Evolutionary conservation across 2,329 filamentous ascomycete genomes (phyloP).

Genomic region (Elsinoe arachidis): DNA sequence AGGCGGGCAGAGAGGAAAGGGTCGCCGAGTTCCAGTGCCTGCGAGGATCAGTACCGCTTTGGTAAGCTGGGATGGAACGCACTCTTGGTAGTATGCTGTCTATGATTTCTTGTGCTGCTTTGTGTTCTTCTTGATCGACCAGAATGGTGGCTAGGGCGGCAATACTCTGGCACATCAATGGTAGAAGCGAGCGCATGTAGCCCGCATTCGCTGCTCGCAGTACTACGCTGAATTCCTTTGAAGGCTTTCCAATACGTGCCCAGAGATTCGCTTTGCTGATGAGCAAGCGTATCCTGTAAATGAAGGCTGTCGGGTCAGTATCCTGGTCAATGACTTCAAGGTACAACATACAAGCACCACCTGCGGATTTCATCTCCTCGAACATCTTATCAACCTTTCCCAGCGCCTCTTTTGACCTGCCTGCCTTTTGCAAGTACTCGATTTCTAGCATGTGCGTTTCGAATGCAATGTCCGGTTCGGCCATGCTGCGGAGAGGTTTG

Average conservation of each 20-base stretch:
- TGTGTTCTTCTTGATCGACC: conserved; percentile 61
- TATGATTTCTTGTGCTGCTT: conserved; percentile 55
- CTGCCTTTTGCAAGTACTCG: conserved; percentile 48
- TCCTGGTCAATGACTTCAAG: background rate
- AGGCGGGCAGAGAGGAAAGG: conserved; percentile 54
- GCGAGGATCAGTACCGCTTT: conserved; percentile 2
- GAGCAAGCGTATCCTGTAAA: conserved; percentile 61
- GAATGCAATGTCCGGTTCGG: conserved; percentile 51
- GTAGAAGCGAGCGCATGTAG: conserved; percentile 59
- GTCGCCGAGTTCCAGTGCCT: conserved; percentile 58
- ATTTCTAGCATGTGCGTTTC: conserved; percentile 53
- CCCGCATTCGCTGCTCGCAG: conserved; percentile 68
- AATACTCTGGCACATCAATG: conserved; percentile 64
- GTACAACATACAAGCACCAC: conserved; percentile 19
- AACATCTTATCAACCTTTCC: conserved; percentile 46
- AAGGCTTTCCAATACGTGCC: conserved; percentile 57
- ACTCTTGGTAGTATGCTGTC: conserved; percentile 65
- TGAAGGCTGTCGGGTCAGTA: conserved; percentile 45
- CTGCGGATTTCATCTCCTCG: conserved; percentile 43
- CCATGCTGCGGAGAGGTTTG: conserved; percentile 32
- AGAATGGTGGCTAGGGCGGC: conserved; percentile 60
- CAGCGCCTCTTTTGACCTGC: conserved; percentile 46
- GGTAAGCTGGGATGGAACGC: conserved; percentile 2
- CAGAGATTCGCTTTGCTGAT: conserved; percentile 65
- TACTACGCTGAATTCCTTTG: conserved; percentile 67